These are phyloP conservation scores for Tuber melanosporum DNA, from an alignment of 495 filamentous ascomycete genomes.

Conservation along the genomic window DNA sequence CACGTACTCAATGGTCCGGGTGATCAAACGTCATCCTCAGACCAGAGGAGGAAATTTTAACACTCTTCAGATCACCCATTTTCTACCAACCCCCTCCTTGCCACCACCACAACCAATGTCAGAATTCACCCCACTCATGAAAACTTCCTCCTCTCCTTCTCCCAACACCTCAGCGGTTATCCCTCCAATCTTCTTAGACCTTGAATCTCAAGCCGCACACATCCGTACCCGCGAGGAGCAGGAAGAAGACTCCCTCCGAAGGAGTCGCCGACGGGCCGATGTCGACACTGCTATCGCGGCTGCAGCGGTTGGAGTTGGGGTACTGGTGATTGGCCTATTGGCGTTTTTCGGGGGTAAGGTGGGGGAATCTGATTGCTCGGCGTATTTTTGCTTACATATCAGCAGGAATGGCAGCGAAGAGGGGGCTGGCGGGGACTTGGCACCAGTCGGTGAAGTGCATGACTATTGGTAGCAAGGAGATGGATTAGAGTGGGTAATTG, in stretches of 20 bases:
- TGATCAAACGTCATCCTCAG: slow-evolving; percentile 3
- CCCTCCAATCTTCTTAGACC: not conserved
- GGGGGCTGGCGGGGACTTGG: not conserved
- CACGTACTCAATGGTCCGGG: not conserved
- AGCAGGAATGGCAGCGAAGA: not conserved
- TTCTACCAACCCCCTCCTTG: not conserved
- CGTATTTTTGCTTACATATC: not conserved
- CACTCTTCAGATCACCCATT: not conserved
- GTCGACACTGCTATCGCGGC: not conserved
- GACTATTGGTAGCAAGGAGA: not conserved
- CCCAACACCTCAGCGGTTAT: not conserved
- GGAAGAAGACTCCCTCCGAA: not conserved
- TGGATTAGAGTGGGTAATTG: not conserved
- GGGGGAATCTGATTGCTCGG: not conserved
- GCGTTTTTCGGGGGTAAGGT: not conserved
- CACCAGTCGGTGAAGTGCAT: not conserved
- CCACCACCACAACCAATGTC: not conserved
- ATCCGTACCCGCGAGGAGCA: not conserved
- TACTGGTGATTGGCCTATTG: not conserved
- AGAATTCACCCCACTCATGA: not conserved
- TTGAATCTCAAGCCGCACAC: not conserved
- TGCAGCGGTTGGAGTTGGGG: not conserved
- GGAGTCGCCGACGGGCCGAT: not conserved
- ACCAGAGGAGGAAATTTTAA: not conserved
- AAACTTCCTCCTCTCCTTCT: not conserved